These are phyloP conservation scores for Omphalotus olearius DNA, from an alignment of 1,284 basidiomycete species.

Conservation along the genomic window DNA sequence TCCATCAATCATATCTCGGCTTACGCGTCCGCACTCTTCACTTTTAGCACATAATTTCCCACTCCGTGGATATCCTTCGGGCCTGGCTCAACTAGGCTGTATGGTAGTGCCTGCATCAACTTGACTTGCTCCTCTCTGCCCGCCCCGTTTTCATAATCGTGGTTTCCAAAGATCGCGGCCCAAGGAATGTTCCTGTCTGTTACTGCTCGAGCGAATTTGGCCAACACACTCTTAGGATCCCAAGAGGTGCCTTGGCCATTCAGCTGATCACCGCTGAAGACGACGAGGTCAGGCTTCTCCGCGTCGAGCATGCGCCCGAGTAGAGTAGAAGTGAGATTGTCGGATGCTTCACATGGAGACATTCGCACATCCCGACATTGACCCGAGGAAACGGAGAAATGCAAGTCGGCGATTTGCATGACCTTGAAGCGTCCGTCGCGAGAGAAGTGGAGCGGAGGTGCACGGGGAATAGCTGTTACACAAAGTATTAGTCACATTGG, in stretches of 20 bases:
- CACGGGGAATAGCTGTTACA: slow-evolving; percentile 55
- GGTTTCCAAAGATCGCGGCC: slow-evolving; percentile 91
- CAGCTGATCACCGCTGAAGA: slow-evolving; percentile 84
- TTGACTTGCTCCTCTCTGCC: slow-evolving; percentile 54
- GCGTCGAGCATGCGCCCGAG: slow-evolving; percentile 68
- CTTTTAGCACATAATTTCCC: slow-evolving; percentile 82
- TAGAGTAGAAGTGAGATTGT: slow-evolving; percentile 71
- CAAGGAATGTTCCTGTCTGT: slow-evolving; percentile 80
- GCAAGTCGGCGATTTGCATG: slow-evolving; percentile 87
- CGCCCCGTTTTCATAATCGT: slow-evolving; percentile 76
- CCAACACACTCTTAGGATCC: slow-evolving; percentile 81
- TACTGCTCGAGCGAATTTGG: slow-evolving; percentile 81
- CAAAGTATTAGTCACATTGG: neutral
- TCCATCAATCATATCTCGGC: slow-evolving; percentile 23
- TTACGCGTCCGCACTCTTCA: slow-evolving; percentile 72
- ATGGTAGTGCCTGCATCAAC: slow-evolving; percentile 78
- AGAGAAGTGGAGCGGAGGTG: slow-evolving; percentile 78
- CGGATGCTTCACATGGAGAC: slow-evolving; percentile 37
- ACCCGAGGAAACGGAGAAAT: slow-evolving; percentile 77
- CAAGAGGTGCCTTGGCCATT: slow-evolving; percentile 87
- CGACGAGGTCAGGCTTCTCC: slow-evolving; percentile 87
- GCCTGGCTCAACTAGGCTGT: slow-evolving; percentile 76
- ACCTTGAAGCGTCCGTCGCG: slow-evolving; percentile 81
- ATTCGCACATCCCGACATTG: slow-evolving; percentile 62
- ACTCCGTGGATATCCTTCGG: slow-evolving; percentile 82